Conservation (phyloP, 164 flowering plant genomes). For the Aristolochia californica region DNA sequence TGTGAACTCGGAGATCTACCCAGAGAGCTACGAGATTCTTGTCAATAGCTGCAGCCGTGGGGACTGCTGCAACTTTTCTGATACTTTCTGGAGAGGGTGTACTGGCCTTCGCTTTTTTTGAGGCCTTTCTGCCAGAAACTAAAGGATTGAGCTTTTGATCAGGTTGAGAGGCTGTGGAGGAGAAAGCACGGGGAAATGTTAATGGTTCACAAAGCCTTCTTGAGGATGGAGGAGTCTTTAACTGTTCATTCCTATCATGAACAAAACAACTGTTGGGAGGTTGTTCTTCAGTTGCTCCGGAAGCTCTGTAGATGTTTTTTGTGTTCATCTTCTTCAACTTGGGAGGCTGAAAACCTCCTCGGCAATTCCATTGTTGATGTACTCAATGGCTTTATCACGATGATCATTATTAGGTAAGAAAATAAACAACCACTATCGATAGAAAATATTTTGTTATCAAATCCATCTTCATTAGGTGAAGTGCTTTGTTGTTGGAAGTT, state of each 20-base stretch:
- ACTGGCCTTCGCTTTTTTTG: constrained; percentile 55
- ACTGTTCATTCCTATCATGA: not conserved
- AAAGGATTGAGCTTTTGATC: constrained; percentile 78
- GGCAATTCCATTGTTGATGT: no score
- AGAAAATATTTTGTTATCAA: no score
- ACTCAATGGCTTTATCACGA: no score
- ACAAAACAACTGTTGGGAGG: no score
- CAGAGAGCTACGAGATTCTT: constrained; percentile 75
- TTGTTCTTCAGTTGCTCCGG: no score
- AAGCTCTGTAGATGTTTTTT: no score
- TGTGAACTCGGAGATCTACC: constrained; percentile 90
- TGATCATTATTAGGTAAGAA: no score
- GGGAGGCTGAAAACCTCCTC: no score
- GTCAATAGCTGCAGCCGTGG: constrained; percentile 51
- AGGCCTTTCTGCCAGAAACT: constrained; percentile 74
- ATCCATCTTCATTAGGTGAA: no score
- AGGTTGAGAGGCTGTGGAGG: constrained; percentile 79
- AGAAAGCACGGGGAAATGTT: constrained; percentile 48
- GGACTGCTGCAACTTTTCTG: constrained; percentile 66
- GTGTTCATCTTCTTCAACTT: no score
- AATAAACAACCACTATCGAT: no score
- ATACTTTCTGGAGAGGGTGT: constrained; percentile 61
- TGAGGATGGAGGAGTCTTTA: constrained; percentile 4
- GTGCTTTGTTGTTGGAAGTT: no score
- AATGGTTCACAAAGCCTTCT: constrained; percentile 22